phyloP scores from a whole-genome alignment of 495 filamentous ascomycete genomes.

The Lasiosphaeria ovina region DNA sequence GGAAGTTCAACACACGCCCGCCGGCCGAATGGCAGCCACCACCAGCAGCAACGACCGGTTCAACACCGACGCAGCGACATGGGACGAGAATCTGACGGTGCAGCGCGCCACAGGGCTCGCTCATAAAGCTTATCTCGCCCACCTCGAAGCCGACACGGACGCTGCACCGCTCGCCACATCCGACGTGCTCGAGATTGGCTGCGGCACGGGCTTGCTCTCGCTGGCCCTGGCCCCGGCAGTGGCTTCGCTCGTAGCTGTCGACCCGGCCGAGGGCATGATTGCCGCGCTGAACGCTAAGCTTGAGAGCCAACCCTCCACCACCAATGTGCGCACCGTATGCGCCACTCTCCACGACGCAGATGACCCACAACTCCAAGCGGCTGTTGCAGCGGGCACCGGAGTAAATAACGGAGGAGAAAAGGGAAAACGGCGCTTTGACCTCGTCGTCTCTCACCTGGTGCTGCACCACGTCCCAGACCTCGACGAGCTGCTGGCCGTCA shows the following conservation, averaged over 20 bases:
- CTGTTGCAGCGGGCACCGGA: background rate
- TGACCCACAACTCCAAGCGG: constrained; percentile 23
- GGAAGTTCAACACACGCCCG: no score
- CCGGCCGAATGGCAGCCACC: background rate
- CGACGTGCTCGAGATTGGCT: constrained; percentile 56
- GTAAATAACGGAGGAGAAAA: background rate
- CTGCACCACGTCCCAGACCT: constrained; percentile 55
- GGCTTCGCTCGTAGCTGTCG: constrained; percentile 47
- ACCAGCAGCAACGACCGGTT: constrained; percentile 32
- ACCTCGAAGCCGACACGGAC: constrained; percentile 1
- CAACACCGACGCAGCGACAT: constrained; percentile 39
- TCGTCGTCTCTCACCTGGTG: constrained; percentile 51
- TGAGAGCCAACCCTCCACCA: constrained; percentile 8
- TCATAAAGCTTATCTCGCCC: constrained; percentile 30
- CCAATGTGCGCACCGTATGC: constrained; percentile 21
- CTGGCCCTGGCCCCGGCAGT: constrained; percentile 43
- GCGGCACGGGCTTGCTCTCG: constrained; percentile 55
- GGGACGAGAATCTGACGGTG: constrained; percentile 41
- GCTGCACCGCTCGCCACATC: constrained; percentile 8
- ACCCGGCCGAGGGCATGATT: constrained; percentile 54
- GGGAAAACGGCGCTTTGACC: constrained; percentile 36
- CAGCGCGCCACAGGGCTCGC: constrained; percentile 32
- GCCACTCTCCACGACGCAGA: constrained; percentile 18
- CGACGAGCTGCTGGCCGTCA: constrained; percentile 34
- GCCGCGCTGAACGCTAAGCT: constrained; percentile 45